phyloP scores from a whole-genome alignment of 805 yeast genomes.

The Soucietia sequanensis region DNA sequence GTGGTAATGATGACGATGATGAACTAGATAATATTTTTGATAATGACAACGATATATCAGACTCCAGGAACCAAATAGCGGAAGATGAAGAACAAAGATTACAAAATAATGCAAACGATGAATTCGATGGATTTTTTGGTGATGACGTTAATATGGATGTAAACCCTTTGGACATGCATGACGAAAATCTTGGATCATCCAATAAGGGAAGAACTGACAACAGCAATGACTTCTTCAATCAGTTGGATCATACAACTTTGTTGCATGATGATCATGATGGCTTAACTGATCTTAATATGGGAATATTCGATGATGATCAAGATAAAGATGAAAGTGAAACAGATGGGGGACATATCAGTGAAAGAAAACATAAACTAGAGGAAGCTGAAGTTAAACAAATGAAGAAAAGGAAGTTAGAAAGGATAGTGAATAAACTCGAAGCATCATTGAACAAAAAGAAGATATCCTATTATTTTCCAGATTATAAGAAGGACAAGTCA shows the following conservation, averaged over 20 bases:
- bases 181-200: constrained; percentile 13
- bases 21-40: constrained; percentile 23
- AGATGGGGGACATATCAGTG: constrained; percentile 1
- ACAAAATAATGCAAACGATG: constrained; percentile 36
- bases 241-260: constrained; percentile 8
- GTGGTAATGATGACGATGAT: constrained; percentile 8
- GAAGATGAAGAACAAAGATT: constrained; percentile 16
- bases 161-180: constrained; percentile 7
- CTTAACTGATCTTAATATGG: constrained; percentile 19
- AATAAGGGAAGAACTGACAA: constrained; percentile 17
- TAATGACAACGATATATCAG: constrained; percentile 11
- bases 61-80: constrained; percentile 11
- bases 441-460: constrained; percentile 21
- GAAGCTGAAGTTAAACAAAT: constrained; percentile 19
- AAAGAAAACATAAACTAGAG: constrained; percentile 16
- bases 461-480: constrained; percentile 58
- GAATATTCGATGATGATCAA: constrained; percentile 18
- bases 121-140: constrained; percentile 41
- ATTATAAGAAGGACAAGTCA: constrained; percentile 53
- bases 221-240: constrained; percentile 17
- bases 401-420: constrained; percentile 28
- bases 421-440: constrained; percentile 29
- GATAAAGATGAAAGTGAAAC: neutral
- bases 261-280: constrained; percentile 24
- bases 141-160: constrained; percentile 26